Conservation (phyloP, 805 yeast species). For the Kluyveromyces dobzhanskii region DNA sequence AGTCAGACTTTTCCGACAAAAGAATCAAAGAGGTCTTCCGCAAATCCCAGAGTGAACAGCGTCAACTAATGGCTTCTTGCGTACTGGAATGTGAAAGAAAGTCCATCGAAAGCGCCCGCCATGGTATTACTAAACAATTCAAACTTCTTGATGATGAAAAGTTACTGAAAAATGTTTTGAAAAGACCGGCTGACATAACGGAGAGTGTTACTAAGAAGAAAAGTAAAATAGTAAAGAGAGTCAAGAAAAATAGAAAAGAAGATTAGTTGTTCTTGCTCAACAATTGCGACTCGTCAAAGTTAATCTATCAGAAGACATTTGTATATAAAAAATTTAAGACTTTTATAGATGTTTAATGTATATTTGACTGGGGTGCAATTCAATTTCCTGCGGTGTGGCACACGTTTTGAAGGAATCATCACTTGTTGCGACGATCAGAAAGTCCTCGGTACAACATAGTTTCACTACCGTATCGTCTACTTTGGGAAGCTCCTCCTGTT, state of each 20-base stretch:
- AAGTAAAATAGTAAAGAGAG: conserved; percentile 21
- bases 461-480: conserved; percentile 36
- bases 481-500: conserved; percentile 63
- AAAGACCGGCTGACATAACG: conserved; percentile 34
- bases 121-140: conserved; percentile 25
- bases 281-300: too few species aligned
- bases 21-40: conserved; percentile 19
- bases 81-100: conserved; percentile 50
- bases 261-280: too few species aligned
- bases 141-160: conserved; percentile 50
- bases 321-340: background rate
- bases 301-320: too few species aligned
- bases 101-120: conserved; percentile 37
- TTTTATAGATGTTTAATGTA: conserved; percentile 14
- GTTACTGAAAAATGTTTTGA: conserved; percentile 48
- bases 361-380: conserved; percentile 19
- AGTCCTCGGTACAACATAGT: conserved; percentile 23
- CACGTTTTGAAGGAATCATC: conserved; percentile 41
- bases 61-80: conserved; percentile 41
- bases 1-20: background rate
- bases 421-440: conserved; percentile 39
- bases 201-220: conserved; percentile 19
- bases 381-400: conserved; percentile 17
- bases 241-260: background rate
- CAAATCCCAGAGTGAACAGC: conserved; percentile 16